Conservation (phyloP, 176 grass and related monocot species). For the sorghum (Sorghum bicolor) region DNA sequence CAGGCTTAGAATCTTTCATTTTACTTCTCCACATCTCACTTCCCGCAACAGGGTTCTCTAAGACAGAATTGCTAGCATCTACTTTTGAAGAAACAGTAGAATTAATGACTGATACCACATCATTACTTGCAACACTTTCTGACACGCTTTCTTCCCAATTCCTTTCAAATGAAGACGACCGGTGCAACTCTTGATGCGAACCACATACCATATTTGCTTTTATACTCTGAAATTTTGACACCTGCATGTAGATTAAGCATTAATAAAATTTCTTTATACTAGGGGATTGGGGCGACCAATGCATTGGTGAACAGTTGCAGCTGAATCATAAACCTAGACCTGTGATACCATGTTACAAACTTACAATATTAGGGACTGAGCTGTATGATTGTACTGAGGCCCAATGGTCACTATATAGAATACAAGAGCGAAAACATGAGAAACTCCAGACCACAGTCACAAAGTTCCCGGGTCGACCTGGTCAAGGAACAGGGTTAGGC, state of each 20-base stretch:
- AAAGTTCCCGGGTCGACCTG: neutral
- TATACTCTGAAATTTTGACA: constrained; percentile 86
- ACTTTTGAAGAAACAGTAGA: constrained; percentile 61
- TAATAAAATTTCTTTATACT: constrained; percentile 5
- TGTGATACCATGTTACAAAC: neutral
- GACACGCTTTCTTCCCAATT: constrained; percentile 62
- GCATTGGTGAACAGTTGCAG: neutral
- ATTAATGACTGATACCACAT: constrained; percentile 57
- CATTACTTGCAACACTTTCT: constrained; percentile 62
- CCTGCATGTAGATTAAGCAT: constrained; percentile 48
- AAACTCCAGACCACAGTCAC: neutral
- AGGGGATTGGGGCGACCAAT: neutral
- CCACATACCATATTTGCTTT: constrained; percentile 98
- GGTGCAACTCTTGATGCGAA: constrained; percentile 75
- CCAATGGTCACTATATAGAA: neutral
- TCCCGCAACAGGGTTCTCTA: constrained; percentile 50
- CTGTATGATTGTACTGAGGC: neutral
- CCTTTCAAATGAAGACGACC: constrained; percentile 80
- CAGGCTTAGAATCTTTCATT: constrained; percentile 73
- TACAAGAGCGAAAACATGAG: neutral
- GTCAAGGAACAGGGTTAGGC: neutral
- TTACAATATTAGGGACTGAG: neutral
- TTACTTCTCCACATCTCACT: constrained; percentile 59
- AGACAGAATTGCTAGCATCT: constrained; percentile 46
- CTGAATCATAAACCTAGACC: neutral